Conservation (phyloP, 2,329 filamentous ascomycete genomes). For the Hypoxylon sp. region DNA sequence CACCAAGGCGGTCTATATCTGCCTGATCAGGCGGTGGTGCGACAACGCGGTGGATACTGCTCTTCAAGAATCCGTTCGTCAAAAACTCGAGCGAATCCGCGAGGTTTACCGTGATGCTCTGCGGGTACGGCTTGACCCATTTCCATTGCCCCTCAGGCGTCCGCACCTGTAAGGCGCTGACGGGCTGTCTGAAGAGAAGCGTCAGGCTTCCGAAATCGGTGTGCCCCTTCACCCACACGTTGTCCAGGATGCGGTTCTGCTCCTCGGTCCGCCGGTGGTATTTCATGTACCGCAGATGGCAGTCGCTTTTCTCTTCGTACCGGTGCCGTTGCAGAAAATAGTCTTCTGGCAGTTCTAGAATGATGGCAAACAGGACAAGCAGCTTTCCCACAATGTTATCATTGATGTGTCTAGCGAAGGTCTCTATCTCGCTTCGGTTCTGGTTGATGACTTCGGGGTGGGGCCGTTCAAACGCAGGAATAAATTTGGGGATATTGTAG, state of each 20-base stretch:
- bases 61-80: constrained; percentile 62
- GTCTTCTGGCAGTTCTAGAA: constrained; percentile 71
- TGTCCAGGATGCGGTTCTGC: constrained; percentile 58
- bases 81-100: constrained; percentile 66
- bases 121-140: constrained; percentile 63
- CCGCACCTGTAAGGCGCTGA: constrained; percentile 70
- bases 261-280: constrained; percentile 65
- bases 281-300: constrained; percentile 73
- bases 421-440: constrained; percentile 54
- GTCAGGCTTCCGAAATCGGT: constrained; percentile 71
- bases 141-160: constrained; percentile 62
- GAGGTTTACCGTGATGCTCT: constrained; percentile 67
- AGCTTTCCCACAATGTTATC: constrained; percentile 54
- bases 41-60: constrained; percentile 61
- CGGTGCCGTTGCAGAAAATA: constrained; percentile 67
- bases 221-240: constrained; percentile 61
- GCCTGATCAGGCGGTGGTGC: constrained; percentile 61
- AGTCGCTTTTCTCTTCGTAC: constrained; percentile 68
- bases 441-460: constrained; percentile 55
- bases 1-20: constrained; percentile 62
- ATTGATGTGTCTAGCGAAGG: constrained; percentile 57
- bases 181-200: constrained; percentile 70
- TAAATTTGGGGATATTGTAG: constrained; percentile 61
- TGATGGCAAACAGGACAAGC: constrained; percentile 59
- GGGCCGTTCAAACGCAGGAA: constrained; percentile 52